Conservation (phyloP, 2,329 filamentous ascomycete genomes). For the Periconia sp. region DNA sequence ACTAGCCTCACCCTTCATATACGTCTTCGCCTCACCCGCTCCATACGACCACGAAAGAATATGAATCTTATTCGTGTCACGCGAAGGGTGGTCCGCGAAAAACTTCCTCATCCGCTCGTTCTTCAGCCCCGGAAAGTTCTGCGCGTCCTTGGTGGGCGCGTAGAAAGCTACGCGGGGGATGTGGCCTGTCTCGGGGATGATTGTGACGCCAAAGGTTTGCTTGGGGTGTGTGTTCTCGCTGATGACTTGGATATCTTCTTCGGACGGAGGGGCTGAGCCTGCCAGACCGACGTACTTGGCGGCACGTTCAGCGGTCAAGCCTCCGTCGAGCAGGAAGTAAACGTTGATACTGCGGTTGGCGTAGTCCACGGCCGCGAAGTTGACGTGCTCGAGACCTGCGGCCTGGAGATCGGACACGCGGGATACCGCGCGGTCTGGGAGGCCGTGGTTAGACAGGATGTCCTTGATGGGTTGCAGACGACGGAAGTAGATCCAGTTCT, state of each 20-base stretch:
- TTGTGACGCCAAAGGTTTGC: not conserved
- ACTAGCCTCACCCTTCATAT: not conserved
- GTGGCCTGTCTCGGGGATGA: not conserved
- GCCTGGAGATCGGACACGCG: not conserved
- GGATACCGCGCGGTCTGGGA: not conserved
- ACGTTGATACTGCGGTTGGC: not conserved
- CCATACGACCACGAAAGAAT: not conserved
- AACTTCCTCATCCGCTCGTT: not conserved
- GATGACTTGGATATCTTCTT: not conserved
- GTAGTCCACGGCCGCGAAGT: not conserved
- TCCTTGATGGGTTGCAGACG: not conserved
- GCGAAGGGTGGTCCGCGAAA: not conserved
- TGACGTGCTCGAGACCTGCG: not conserved
- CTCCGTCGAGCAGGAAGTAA: not conserved
- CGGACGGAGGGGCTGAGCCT: not conserved
- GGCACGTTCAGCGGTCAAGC: not conserved
- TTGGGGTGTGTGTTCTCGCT: not conserved
- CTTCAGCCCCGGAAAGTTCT: not conserved
- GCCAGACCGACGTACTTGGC: not conserved
- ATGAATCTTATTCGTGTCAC: not conserved
- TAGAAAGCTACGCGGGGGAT: not conserved
- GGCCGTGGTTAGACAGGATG: not conserved
- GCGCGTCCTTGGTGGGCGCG: not conserved
- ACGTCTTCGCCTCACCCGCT: not conserved
- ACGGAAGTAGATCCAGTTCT: not conserved